These are phyloP conservation scores for Saksenaea oblongispora DNA, from an alignment of 371 early-diverging fungal species.

Conservation along the genomic window DNA sequence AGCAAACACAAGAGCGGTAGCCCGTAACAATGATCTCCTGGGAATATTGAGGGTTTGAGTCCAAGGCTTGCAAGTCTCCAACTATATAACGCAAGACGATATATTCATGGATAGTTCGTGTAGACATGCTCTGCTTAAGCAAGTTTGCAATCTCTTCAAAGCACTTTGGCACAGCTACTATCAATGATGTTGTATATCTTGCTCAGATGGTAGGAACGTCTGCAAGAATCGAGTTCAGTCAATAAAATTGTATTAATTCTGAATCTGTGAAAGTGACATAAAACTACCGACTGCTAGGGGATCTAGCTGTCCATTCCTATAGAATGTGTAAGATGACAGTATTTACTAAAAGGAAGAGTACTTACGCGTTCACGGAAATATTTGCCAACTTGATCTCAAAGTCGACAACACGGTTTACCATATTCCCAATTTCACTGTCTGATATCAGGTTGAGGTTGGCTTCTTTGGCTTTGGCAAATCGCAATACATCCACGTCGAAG, in stretches of 20 bases:
- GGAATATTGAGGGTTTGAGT: slow-evolving; percentile 15
- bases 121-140: not conserved
- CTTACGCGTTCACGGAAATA: slow-evolving; percentile 19
- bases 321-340: slow-evolving; percentile 31
- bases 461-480: slow-evolving; percentile 5
- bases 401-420: slow-evolving; percentile 39
- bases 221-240: slow-evolving; percentile 21
- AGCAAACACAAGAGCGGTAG: slow-evolving; percentile 49
- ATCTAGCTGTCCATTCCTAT: too few species aligned
- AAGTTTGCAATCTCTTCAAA: slow-evolving; percentile 15
- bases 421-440: slow-evolving; percentile 12
- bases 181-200: not conserved
- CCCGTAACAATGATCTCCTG: slow-evolving; percentile 18
- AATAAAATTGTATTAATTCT: slow-evolving; percentile 20
- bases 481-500: not conserved
- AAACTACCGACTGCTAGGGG: slow-evolving; percentile 57
- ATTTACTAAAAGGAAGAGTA: not conserved
- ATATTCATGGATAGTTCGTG: slow-evolving; percentile 10
- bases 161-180: slow-evolving; percentile 11
- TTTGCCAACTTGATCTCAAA: slow-evolving; percentile 55
- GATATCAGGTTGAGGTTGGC: slow-evolving; percentile 9
- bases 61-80: slow-evolving; percentile 7
- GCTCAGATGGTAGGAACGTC: not conserved
- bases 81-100: slow-evolving; percentile 5
- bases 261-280: slow-evolving; percentile 33